Base-by-base conservation (phyloP, 164 flowering plant genomes). In the Macadamia integrifolia region DNA sequence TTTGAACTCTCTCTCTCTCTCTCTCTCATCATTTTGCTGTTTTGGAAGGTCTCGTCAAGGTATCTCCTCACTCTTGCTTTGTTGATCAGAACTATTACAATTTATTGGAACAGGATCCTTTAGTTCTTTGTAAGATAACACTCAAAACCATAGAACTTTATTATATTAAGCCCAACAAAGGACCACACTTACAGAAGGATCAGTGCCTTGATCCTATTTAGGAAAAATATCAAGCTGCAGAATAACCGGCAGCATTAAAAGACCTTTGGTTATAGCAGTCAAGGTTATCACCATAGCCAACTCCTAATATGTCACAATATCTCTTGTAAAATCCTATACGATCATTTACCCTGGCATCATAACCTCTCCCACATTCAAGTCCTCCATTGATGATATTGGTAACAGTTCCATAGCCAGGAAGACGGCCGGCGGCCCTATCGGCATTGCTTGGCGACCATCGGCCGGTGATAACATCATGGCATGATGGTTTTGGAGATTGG, bases 251-350 rank as follows among this genome's bases (percentile, higher is more conserved):
- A 23, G 23, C 40, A 35, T 5, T 35, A 66, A 75, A 80, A 35
- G 81, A 70, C 72, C 55, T 69, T 31, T 80, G 83, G n/a, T 61
- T 69, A 58, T 76, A 70, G 74, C 84, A 81, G 28, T 81, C 80
- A 6, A 81, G 69, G 69, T 77, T 77, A 66, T 60, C 60, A 29
- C 80, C 82, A 30, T 57, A 52, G 68, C 56, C 30, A 18, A 77
- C 73, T 0, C 71, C 76, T 28, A 77, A 35, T n/a, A 72, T 35
- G 31, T 62, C 72, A 28, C 79, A 74, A 40, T 73, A 79, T 23
- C 68, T 66, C 69, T 58, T 63, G n/a, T 57, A 75, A 60, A 69
- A 75, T 6, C 74, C 74, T 3, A 75, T 75, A 11, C 77, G 59
- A 32, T 66, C 67, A 3, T 4, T 58, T 0, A 43, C 74, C 6